Base-by-base conservation (phyloP, 345 rosid genomes). In the Murraya paniculata region DNA sequence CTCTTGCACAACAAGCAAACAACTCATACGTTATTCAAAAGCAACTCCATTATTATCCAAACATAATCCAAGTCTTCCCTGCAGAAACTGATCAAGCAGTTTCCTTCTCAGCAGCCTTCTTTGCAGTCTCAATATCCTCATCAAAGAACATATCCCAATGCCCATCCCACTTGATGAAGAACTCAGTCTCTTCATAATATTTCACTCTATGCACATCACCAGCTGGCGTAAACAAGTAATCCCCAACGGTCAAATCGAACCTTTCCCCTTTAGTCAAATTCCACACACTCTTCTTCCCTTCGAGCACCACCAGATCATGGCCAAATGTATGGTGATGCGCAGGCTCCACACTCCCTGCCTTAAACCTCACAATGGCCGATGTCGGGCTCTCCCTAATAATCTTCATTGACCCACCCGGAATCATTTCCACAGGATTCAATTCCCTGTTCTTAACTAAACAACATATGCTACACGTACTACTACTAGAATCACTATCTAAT, bases 91-190 rank as follows among this genome's bases (percentile, higher is more conserved):
- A 14, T 45, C 55, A 25, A 24, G 18, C 28, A 72, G 25, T 33
- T 55, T 80, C 86, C 64, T 73, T 77, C 78, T 84, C 83, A 9
- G 91, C 73, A 36, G 87, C 90, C 59, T 39, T 73, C 79, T 88
- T 87, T 1, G 97, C 93, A 65, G 85, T 83, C 55, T 91, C 93
- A 21, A 92, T 84, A 58, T 93, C 98, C 86, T 95, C 97, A 41
- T 93, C 98, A 38, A 95, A 84, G 81, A 87, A 89, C 58, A 93
- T 85, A 68, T 95, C 98, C 96, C 99, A 91, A 25, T 81, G 87
- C 16, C 98, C 99, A 73, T 93, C 99, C 99, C 98, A 95, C 82
- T 93, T 91, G 78, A 95, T 87, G 76, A 95, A 95, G 79, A 95
- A 92, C 85, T 93, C 93, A 0, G 98, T 92, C 45, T 95, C 98